Percentiles rank a stretch among this genome's conserved stretches.
Evolutionary conservation across 176 grass and related monocot species (phyloP).

Genomic region (Thalia dealbata): DNA sequence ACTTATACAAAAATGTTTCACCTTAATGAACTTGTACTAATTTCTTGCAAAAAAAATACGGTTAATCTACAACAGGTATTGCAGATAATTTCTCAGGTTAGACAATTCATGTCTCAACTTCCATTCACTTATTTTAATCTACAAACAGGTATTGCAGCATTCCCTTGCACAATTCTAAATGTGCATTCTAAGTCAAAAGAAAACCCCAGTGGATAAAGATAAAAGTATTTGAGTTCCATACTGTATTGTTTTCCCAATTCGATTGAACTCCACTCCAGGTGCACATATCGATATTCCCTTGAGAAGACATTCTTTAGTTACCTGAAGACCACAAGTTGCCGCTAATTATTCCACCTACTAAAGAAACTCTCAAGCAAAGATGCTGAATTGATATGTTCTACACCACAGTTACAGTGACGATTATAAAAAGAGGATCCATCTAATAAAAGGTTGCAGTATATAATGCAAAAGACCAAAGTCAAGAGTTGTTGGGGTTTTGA

Average conservation of each 20-base stretch:
- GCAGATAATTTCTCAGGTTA: too few species aligned
- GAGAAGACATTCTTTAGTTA: conserved; percentile 73
- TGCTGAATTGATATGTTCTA: background rate
- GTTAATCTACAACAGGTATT: too few species aligned
- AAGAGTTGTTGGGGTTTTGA: background rate
- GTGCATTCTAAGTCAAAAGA: background rate
- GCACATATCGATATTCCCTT: conserved; percentile 90
- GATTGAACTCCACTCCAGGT: conserved; percentile 78
- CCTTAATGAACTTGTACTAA: too few species aligned
- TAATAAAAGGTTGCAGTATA: background rate
- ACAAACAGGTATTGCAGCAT: too few species aligned
- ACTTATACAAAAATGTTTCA: too few species aligned
- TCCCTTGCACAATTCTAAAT: background rate
- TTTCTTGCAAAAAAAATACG: too few species aligned
- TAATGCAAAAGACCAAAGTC: background rate
- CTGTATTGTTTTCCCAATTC: conserved; percentile 89
- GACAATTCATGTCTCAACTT: too few species aligned
- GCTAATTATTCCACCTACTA: background rate
- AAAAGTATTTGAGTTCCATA: conserved; percentile 37
- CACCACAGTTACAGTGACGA: background rate
- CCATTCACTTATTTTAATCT: too few species aligned
- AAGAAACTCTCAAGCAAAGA: background rate
- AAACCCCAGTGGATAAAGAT: background rate
- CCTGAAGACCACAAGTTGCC: conserved; percentile 24
- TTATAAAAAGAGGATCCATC: background rate